These are phyloP conservation scores for Pleurotus cornucopiae DNA, from an alignment of 768 basidiomycete species.

Conservation along the genomic window DNA sequence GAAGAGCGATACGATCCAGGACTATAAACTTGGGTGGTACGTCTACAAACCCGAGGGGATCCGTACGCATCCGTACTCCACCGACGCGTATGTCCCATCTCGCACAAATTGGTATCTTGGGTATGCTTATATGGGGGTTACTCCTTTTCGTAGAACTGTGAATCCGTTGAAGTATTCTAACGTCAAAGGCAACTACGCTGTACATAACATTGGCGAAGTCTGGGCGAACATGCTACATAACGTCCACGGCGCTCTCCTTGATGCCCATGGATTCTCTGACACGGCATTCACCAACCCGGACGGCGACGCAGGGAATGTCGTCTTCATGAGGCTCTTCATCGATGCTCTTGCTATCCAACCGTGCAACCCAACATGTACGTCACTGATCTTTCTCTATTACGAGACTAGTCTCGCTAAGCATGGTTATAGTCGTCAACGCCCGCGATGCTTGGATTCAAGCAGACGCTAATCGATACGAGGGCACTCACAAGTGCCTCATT, in stretches of 20 bases:
- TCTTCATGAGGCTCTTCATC: slow-evolving; percentile 48
- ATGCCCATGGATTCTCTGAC: slow-evolving; percentile 28
- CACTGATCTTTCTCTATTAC: not conserved
- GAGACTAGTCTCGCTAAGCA: not conserved
- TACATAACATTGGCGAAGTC: slow-evolving; percentile 53
- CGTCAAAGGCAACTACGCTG: slow-evolving; percentile 26
- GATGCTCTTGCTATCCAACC: slow-evolving; percentile 46
- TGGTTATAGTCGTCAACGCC: slow-evolving; percentile 32
- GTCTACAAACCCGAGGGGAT: slow-evolving; percentile 32
- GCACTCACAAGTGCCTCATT: slow-evolving; percentile 40
- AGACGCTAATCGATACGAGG: slow-evolving; percentile 40
- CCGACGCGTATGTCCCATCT: slow-evolving; percentile 23
- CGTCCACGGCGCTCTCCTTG: slow-evolving; percentile 36
- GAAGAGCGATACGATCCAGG: slow-evolving; percentile 16
- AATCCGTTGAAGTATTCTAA: slow-evolving; percentile 34
- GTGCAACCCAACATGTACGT: slow-evolving; percentile 47
- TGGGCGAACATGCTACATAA: slow-evolving; percentile 45
- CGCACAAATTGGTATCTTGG: too few relatives aligned
- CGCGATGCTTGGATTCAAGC: slow-evolving; percentile 52
- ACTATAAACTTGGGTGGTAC: slow-evolving; percentile 20
- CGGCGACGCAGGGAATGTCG: slow-evolving; percentile 40
- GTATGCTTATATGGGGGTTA: too few relatives aligned
- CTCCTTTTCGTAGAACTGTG: slow-evolving; percentile 12
- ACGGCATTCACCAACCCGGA: slow-evolving; percentile 36
- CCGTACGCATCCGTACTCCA: slow-evolving; percentile 44